Conservation (phyloP, 1,284 basidiomycete species). For the Pisolithus thermaeus region DNA sequence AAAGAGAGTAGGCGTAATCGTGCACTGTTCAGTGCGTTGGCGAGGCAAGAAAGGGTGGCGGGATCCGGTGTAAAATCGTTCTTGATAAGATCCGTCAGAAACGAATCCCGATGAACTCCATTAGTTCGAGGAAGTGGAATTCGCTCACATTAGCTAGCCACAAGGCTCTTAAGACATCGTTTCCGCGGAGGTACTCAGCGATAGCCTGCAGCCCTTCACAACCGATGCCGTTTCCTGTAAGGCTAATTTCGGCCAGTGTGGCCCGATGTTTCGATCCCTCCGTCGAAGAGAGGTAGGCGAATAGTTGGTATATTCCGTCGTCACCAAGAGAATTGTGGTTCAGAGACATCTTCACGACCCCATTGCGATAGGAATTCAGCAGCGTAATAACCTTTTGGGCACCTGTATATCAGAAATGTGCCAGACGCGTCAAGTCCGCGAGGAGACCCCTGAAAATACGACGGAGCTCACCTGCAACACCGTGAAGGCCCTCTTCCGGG, state of each 20-base stretch:
- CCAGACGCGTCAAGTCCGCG: not conserved
- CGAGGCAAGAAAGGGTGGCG: constrained; percentile 22
- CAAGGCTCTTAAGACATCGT: constrained; percentile 40
- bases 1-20: constrained; percentile 25
- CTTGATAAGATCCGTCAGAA: constrained; percentile 9
- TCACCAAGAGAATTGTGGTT: constrained; percentile 56
- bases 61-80: constrained; percentile 22
- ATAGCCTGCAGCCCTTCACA: constrained; percentile 50
- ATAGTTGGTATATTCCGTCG: constrained; percentile 51
- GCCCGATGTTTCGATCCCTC: constrained; percentile 39
- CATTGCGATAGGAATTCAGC: constrained; percentile 34
- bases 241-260: constrained; percentile 45
- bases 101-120: not conserved
- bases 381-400: constrained; percentile 45
- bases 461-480: constrained; percentile 13
- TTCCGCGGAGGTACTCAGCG: constrained; percentile 45
- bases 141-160: constrained; percentile 52
- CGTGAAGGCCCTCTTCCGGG: constrained; percentile 17
- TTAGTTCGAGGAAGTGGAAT: not conserved
- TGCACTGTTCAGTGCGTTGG: constrained; percentile 23
- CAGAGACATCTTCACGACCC: constrained; percentile 47
- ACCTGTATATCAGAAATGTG: constrained; percentile 12
- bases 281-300: constrained; percentile 48
- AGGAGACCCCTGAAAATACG: not conserved
- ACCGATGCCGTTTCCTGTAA: constrained; percentile 52